Conservation (phyloP, 2,329 filamentous ascomycete species). For the Colletotrichum lupini region DNA sequence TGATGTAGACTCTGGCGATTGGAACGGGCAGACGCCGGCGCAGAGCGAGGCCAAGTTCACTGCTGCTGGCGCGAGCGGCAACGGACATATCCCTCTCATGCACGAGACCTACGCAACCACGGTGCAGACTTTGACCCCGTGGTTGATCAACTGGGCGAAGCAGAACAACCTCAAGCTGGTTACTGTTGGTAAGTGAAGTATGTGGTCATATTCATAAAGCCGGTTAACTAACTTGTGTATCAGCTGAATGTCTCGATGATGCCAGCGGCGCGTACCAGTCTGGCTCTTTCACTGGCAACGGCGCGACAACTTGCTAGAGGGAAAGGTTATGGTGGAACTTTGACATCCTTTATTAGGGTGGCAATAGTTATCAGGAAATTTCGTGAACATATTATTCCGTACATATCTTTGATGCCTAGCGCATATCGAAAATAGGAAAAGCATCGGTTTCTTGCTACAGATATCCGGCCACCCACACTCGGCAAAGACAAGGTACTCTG, state of each 20-base stretch:
- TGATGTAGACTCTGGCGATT: conserved; percentile 71
- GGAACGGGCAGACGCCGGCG: conserved; percentile 62
- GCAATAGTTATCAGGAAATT: neutral
- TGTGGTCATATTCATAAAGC: no score
- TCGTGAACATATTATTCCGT: neutral
- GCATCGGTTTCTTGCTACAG: neutral
- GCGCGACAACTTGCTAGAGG: conserved; percentile 44
- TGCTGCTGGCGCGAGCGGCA: conserved; percentile 52
- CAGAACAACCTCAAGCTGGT: conserved; percentile 59
- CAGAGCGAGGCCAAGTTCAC: conserved; percentile 65
- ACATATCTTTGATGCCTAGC: neutral
- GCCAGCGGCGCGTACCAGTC: conserved; percentile 52
- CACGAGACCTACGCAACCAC: conserved; percentile 65
- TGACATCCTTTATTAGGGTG: neutral
- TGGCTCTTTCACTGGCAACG: conserved; percentile 50
- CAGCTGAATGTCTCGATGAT: conserved; percentile 57
- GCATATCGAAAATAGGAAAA: neutral
- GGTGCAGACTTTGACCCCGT: conserved; percentile 59
- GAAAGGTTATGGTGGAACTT: neutral
- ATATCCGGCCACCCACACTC: no score
- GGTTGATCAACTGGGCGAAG: conserved; percentile 62
- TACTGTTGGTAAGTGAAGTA: conserved; percentile 56
- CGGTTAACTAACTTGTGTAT: neutral
- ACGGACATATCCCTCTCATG: conserved; percentile 67
- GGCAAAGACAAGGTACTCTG: no score